Evolutionary conservation across 1,284 basidiomycete genomes (phyloP).

Genomic region (Acaromyces ingoldii): DNA sequence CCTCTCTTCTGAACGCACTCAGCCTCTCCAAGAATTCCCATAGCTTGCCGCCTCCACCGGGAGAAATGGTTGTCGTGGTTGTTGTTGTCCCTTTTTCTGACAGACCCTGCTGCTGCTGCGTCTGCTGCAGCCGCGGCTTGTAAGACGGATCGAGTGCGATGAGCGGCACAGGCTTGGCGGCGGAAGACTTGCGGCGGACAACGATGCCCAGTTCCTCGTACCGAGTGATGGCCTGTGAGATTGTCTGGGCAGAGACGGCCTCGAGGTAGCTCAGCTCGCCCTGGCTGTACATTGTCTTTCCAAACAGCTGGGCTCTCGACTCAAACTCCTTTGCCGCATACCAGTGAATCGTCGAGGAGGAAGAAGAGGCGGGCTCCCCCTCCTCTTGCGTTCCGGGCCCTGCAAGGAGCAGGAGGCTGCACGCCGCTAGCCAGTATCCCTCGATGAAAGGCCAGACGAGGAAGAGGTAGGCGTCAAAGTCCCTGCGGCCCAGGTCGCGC

Average conservation of each 20-base stretch:
- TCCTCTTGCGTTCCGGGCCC: slow-evolving; percentile 17
- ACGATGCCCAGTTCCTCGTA: slow-evolving; percentile 43
- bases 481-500: slow-evolving; percentile 44
- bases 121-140: slow-evolving; percentile 33
- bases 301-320: slow-evolving; percentile 43
- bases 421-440: slow-evolving; percentile 52
- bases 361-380: too few relatives aligned
- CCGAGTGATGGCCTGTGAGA: slow-evolving; percentile 36
- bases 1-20: slow-evolving; percentile 49
- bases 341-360: slow-evolving; percentile 35
- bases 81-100: background rate
- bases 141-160: slow-evolving; percentile 49
- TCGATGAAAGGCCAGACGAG: slow-evolving; percentile 47
- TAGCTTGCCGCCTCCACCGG: slow-evolving; percentile 25
- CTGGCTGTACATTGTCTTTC: slow-evolving; percentile 51
- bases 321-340: slow-evolving; percentile 49
- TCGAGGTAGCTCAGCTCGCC: slow-evolving; percentile 51
- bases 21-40: slow-evolving; percentile 46
- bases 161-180: slow-evolving; percentile 45
- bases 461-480: slow-evolving; percentile 47
- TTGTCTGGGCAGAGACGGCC: slow-evolving; percentile 39
- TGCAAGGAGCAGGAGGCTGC: slow-evolving; percentile 49
- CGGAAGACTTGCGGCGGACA: slow-evolving; percentile 28
- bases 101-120: too few relatives aligned
- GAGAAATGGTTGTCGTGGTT: slow-evolving; percentile 14